Conservation (phyloP, 495 filamentous ascomycete species). For the Neurospora terricola region DNA sequence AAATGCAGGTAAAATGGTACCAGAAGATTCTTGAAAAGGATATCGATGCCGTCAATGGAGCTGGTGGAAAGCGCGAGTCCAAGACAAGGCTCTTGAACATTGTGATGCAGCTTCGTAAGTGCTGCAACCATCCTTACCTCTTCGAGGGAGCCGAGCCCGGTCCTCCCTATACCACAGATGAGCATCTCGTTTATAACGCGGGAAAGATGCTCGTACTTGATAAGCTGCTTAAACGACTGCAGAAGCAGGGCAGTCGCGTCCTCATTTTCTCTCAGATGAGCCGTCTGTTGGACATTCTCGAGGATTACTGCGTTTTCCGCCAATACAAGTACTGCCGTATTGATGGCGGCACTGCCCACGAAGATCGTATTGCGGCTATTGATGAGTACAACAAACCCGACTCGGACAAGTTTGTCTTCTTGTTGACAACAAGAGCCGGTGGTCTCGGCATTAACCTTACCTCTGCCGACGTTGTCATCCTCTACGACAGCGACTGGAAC, state of each 20-base stretch:
- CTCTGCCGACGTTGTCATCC: constrained; percentile 86
- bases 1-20: constrained; percentile 99
- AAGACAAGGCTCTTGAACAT: constrained; percentile 99
- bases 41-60: constrained; percentile 97
- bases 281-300: constrained; percentile 89
- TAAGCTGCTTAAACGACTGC: constrained; percentile 76
- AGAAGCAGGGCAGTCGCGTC: constrained; percentile 78
- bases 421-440: constrained; percentile 94
- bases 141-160: constrained; percentile 98
- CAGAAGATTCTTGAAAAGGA: constrained; percentile 98
- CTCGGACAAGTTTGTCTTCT: constrained; percentile 95
- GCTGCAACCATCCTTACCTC: constrained; percentile 97
- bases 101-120: constrained; percentile 99
- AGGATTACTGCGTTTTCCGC: constrained; percentile 96
- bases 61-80: constrained; percentile 92
- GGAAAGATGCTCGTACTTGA: constrained; percentile 98
- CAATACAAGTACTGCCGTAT: constrained; percentile 96
- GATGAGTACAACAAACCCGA: constrained; percentile 95
- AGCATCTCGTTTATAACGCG: constrained; percentile 86
- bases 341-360: constrained; percentile 93
- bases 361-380: constrained; percentile 94
- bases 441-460: constrained; percentile 98
- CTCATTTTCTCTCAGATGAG: constrained; percentile 99
- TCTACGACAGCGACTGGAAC: constrained; percentile 99
- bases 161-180: constrained; percentile 95